Conservation (phyloP, 2,329 filamentous ascomycete species). For the Penicillium nordicum region DNA sequence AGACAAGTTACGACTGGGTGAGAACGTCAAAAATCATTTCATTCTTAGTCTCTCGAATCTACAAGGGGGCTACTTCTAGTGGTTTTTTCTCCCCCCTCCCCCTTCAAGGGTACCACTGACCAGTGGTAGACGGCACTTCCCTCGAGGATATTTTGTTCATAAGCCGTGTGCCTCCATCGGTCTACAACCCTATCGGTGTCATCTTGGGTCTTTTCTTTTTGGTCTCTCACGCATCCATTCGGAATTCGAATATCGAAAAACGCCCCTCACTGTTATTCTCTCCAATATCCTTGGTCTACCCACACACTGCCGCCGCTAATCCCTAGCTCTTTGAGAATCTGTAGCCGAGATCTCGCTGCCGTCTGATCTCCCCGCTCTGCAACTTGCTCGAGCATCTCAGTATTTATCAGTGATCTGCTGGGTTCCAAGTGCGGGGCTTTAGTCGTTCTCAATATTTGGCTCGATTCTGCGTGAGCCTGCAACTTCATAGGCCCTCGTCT, state of each 20-base stretch:
- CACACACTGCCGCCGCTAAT: not conserved
- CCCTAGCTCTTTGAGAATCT: not conserved
- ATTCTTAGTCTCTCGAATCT: conserved; percentile 22
- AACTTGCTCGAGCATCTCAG: not conserved
- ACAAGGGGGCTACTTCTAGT: conserved; percentile 24
- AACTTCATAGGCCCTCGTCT: conserved; percentile 5
- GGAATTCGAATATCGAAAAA: not conserved
- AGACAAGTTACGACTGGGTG: conserved; percentile 6
- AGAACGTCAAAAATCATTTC: conserved; percentile 1
- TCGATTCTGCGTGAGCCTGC: conserved; percentile 13
- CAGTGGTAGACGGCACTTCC: conserved; percentile 22
- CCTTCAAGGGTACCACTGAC: conserved; percentile 18
- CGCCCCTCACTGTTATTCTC: not conserved
- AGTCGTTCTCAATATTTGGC: conserved; percentile 4
- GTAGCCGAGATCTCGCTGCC: conserved; percentile 1
- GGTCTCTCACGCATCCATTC: not conserved
- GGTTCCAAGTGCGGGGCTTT: not conserved
- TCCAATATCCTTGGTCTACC: not conserved
- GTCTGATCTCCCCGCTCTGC: conserved; percentile 1
- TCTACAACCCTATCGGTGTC: not conserved
- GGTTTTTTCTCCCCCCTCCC: conserved; percentile 4
- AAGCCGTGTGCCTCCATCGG: conserved; percentile 19
- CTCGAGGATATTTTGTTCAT: conserved; percentile 21
- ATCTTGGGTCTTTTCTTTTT: not conserved
- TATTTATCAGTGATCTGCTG: not conserved